These are phyloP conservation scores for Phytophthora rubi DNA, from an alignment of 352 stramenopile genomes.

Conservation along the genomic window DNA sequence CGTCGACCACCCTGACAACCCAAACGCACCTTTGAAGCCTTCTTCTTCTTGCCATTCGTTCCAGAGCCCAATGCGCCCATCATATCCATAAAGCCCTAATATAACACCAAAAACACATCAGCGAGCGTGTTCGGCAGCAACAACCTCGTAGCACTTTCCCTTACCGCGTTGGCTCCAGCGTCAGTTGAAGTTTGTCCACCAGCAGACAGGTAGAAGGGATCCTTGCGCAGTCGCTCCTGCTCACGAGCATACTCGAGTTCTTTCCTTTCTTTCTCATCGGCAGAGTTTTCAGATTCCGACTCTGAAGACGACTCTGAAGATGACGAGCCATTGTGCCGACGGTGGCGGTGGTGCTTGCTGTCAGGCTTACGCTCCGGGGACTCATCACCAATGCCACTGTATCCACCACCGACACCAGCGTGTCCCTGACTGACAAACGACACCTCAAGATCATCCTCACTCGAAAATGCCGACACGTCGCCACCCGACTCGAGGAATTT, in stretches of 20 bases:
- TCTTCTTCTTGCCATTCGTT: slow-evolving; percentile 76
- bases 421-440: slow-evolving; percentile 73
- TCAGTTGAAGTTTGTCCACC: slow-evolving; percentile 36
- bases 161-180: slow-evolving; percentile 44
- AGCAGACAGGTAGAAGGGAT: slow-evolving; percentile 82
- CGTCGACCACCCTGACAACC: not conserved
- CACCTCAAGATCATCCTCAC: slow-evolving; percentile 82
- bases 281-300: slow-evolving; percentile 43
- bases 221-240: slow-evolving; percentile 73
- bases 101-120: slow-evolving; percentile 15
- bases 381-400: slow-evolving; percentile 45
- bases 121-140: not conserved
- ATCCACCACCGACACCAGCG: slow-evolving; percentile 38
- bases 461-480: slow-evolving; percentile 63
- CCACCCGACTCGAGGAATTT: slow-evolving; percentile 82
- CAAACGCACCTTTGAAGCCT: slow-evolving; percentile 57
- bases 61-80: slow-evolving; percentile 75
- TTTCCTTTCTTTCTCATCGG: slow-evolving; percentile 50
- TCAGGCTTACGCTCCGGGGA: slow-evolving; percentile 56
- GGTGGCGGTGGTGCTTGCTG: slow-evolving; percentile 41
- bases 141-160: not conserved
- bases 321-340: slow-evolving; percentile 24
- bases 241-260: slow-evolving; percentile 54
- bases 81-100: slow-evolving; percentile 76
- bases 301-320: slow-evolving; percentile 45